Conservation (phyloP, 352 stramenopile species). For the Pythium catenulatum region DNA sequence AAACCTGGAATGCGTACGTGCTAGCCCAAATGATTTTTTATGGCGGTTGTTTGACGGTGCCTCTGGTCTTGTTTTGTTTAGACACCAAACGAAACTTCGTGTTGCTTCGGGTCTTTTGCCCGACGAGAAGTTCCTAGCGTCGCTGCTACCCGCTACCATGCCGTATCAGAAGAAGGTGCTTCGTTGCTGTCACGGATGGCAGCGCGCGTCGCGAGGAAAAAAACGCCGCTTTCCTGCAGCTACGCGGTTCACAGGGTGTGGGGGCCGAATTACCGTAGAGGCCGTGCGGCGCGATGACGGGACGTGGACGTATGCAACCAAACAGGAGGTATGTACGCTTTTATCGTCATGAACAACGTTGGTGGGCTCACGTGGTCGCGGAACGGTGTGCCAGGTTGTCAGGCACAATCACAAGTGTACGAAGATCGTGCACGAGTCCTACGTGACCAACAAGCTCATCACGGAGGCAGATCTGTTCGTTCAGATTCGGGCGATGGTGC, state of each 20-base stretch:
- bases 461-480: not conserved
- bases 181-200: not conserved
- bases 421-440: not conserved
- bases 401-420: not conserved
- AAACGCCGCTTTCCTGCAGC: not conserved
- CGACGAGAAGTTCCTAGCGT: not conserved
- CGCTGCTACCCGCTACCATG: not conserved
- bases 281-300: not conserved
- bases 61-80: not conserved
- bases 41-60: not conserved
- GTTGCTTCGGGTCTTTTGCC: not conserved
- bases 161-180: not conserved
- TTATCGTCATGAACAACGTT: too few species aligned
- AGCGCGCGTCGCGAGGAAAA: not conserved
- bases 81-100: not conserved
- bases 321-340: not conserved
- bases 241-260: not conserved
- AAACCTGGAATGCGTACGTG: not conserved
- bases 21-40: too few species aligned
- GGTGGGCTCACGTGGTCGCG: not conserved
- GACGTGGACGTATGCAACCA: not conserved
- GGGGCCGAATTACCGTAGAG: not conserved
- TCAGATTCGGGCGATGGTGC: not conserved
- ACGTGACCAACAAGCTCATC: not conserved
- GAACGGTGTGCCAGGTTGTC: not conserved